Evolutionary conservation across 2,329 filamentous ascomycete genomes (phyloP).

Genomic region (Colletotrichum sp.): DNA sequence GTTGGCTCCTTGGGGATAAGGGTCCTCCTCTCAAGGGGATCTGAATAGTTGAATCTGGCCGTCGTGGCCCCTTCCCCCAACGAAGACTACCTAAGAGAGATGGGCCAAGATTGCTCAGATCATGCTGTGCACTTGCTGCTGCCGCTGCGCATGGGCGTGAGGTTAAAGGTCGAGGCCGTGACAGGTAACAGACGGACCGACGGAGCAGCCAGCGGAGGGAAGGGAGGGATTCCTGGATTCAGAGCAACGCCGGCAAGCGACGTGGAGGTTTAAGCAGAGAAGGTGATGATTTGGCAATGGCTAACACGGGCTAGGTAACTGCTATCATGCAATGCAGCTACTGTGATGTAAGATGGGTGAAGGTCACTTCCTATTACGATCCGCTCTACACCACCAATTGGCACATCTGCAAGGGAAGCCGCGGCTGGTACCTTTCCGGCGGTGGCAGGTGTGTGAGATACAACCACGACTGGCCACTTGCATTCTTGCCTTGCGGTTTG

Average conservation of each 20-base stretch:
- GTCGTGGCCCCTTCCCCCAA: background rate
- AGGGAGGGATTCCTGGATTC: background rate
- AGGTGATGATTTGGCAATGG: background rate
- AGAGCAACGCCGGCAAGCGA: background rate
- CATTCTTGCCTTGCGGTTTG: background rate
- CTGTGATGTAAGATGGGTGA: background rate
- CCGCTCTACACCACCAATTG: background rate
- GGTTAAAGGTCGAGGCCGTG: background rate
- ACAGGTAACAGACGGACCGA: background rate
- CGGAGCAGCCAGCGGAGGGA: background rate
- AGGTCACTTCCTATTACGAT: constrained; percentile 8
- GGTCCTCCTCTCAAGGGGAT: background rate
- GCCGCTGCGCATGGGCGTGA: background rate
- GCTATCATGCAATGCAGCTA: background rate
- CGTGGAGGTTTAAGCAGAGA: background rate
- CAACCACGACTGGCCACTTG: background rate
- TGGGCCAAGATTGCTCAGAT: background rate
- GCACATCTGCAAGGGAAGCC: constrained; percentile 1
- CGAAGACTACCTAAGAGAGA: background rate
- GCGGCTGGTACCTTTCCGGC: background rate
- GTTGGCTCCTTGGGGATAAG: background rate
- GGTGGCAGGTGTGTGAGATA: background rate
- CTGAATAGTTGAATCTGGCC: background rate
- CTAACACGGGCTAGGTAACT: background rate
- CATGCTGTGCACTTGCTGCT: background rate